Conservation (phyloP, 352 stramenopile species). For the Pythium biforme region DNA sequence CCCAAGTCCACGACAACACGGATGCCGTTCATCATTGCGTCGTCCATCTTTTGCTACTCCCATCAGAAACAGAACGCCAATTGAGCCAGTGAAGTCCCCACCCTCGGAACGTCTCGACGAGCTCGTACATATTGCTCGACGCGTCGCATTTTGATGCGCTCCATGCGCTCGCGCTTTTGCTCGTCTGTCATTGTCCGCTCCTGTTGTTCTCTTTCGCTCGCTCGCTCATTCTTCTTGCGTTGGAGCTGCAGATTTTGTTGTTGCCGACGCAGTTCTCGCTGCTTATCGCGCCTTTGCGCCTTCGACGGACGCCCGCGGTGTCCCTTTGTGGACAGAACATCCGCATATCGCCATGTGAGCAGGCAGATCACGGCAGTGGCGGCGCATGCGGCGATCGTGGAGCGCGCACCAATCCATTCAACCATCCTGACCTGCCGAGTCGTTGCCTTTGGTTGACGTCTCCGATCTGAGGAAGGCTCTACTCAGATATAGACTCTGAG, state of each 20-base stretch:
- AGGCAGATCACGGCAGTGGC: constrained; percentile 1
- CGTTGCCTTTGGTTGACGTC: no score
- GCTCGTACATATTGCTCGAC: constrained; percentile 70
- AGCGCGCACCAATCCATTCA: constrained; percentile 1
- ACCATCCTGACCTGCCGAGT: neutral
- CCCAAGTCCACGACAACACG: constrained; percentile 68
- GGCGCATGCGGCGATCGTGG: neutral
- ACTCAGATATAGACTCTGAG: neutral
- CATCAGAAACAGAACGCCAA: neutral
- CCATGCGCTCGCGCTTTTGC: constrained; percentile 46
- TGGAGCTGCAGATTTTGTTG: constrained; percentile 19
- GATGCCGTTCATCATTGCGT: constrained; percentile 35
- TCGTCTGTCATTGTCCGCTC: constrained; percentile 36
- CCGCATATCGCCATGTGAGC: constrained; percentile 3
- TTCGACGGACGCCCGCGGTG: neutral
- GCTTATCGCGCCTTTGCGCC: constrained; percentile 14
- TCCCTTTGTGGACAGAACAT: neutral
- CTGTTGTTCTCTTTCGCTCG: neutral
- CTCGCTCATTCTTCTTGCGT: constrained; percentile 11
- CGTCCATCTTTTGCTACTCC: constrained; percentile 72
- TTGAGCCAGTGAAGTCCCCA: neutral
- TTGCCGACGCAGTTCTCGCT: constrained; percentile 12
- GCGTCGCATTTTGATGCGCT: constrained; percentile 64
- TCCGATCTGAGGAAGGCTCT: neutral
- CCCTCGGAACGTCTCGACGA: neutral